Conservation (phyloP, 2,329 filamentous ascomycete species). For the Pseudogymnoascus sp. region DNA sequence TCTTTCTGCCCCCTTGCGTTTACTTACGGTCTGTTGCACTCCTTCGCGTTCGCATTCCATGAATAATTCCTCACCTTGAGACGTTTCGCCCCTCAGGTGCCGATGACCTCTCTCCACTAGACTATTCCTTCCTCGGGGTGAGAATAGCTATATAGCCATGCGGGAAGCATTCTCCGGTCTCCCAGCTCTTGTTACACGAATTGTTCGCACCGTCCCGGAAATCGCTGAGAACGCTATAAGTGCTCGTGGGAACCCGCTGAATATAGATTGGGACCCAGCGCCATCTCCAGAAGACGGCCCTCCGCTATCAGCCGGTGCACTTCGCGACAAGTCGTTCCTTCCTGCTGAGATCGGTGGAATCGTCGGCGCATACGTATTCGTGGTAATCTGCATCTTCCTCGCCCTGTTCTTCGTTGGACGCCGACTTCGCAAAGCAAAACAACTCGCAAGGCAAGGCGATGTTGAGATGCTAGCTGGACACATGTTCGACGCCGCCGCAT, state of each 20-base stretch:
- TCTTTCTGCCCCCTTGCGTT: neutral
- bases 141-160: constrained; percentile 4
- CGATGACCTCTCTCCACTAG: constrained; percentile 5
- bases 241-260: constrained; percentile 16
- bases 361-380: constrained; percentile 72
- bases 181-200: constrained; percentile 7
- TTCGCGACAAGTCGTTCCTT: constrained; percentile 56
- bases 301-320: constrained; percentile 47
- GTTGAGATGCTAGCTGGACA: constrained; percentile 24
- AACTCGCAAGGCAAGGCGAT: constrained; percentile 20
- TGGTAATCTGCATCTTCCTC: constrained; percentile 63
- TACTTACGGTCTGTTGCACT: neutral
- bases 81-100: constrained; percentile 10
- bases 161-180: constrained; percentile 5
- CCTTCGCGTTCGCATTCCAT: neutral
- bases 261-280: constrained; percentile 45
- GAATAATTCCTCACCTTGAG: neutral
- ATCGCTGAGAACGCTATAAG: constrained; percentile 11
- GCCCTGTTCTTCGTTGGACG: constrained; percentile 54
- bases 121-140: neutral
- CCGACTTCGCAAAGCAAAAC: constrained; percentile 35
- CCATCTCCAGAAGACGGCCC: constrained; percentile 54
- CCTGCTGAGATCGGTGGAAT: constrained; percentile 79
- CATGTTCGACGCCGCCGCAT: constrained; percentile 38
- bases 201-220: neutral